These are phyloP conservation scores for Cryptosporidium ubiquitum DNA, from an alignment of 169 alveolate genomes.

Conservation along the genomic window DNA sequence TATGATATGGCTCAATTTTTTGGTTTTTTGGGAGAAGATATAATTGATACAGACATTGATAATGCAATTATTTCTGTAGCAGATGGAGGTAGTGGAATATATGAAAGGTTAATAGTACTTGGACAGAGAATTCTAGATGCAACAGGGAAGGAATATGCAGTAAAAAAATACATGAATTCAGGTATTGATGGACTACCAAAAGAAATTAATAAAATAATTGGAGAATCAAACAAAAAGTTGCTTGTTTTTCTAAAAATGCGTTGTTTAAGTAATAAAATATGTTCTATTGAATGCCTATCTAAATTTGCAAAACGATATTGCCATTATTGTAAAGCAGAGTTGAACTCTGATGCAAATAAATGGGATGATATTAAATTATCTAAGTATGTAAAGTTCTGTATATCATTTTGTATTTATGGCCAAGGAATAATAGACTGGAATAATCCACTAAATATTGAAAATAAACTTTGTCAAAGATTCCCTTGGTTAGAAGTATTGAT, in stretches of 20 bases:
- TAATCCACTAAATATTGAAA: conserved; percentile 48
- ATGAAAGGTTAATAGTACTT: conserved; percentile 55
- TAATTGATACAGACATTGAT: conserved; percentile 66
- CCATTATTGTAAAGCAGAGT: conserved; percentile 68
- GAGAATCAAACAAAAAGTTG: conserved; percentile 46
- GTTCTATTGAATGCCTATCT: conserved; percentile 28
- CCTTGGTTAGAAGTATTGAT: conserved; percentile 53
- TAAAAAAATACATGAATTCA: conserved; percentile 30
- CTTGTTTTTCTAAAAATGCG: conserved; percentile 65
- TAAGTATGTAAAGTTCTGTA: conserved; percentile 57
- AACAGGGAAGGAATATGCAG: conserved; percentile 69
- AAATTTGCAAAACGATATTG: conserved; percentile 50
- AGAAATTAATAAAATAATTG: conserved; percentile 10
- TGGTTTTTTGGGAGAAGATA: conserved; percentile 63
- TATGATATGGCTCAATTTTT: conserved; percentile 65
- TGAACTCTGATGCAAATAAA: conserved; percentile 7
- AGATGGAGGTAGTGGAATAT: conserved; percentile 74
- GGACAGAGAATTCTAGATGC: conserved; percentile 63
- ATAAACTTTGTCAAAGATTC: conserved; percentile 39
- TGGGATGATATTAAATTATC: conserved; percentile 47
- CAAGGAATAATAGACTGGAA: conserved; percentile 65
- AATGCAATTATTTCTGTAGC: conserved; percentile 71
- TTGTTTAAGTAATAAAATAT: conserved; percentile 28
- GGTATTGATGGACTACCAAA: conserved; percentile 58
- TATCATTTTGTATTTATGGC: conserved; percentile 59